Base-by-base conservation (phyloP, 2,329 filamentous ascomycete genomes). In the Esteya vermicola region DNA sequence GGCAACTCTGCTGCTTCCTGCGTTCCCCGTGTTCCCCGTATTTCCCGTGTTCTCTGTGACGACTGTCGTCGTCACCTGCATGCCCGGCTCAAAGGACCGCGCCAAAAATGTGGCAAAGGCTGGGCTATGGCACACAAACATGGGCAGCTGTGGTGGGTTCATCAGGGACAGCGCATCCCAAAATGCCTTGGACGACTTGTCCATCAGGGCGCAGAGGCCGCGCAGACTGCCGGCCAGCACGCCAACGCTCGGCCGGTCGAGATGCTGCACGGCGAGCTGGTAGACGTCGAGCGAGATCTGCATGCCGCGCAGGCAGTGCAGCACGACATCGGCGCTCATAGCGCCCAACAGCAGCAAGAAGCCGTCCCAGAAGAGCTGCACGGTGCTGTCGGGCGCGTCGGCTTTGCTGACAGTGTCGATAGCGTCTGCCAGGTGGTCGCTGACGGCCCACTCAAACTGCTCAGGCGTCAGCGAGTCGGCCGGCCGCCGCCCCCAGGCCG, bases 141-240 rank as follows among this genome's bases (percentile, higher is more conserved):
- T 86, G n/a, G 85, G 75, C 36, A 96, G 75, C 26, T 80, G 76
- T 32, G 78, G 78, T 4, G 85, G 81, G 1, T 83, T 81, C 38
- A 89, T 84, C 23, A 85, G 75, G 38, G 82, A 79, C 61, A 93
- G 80, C 2, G 85, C 80, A 50, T 85, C 81, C 89, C 89, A 95
- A 50, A 95, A 91, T 33, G 83, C 81, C 40, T 72, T 72, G 0
- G 85, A 72, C 0, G 84, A 81, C 50, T 83, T 86, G 47, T 78
- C 72, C 39, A 95, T 64, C 14, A 95, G 68, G 12, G 65, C 66
- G 33, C 73, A 75, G 45, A 94, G 71, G 2, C 79, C 76, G 41
- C 77, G 74, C 34, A 93, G 67, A 14, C 91, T 65, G 43, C 78
- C 70, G 12, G 77, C 66, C 43, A 93, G 65, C 19, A 82, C 73